A percentile compares a stretch with the other conserved stretches of the same genome.
Conservation (phyloP, 108 stramenopile genomes). For the Mediolabrus comicus region DNA sequence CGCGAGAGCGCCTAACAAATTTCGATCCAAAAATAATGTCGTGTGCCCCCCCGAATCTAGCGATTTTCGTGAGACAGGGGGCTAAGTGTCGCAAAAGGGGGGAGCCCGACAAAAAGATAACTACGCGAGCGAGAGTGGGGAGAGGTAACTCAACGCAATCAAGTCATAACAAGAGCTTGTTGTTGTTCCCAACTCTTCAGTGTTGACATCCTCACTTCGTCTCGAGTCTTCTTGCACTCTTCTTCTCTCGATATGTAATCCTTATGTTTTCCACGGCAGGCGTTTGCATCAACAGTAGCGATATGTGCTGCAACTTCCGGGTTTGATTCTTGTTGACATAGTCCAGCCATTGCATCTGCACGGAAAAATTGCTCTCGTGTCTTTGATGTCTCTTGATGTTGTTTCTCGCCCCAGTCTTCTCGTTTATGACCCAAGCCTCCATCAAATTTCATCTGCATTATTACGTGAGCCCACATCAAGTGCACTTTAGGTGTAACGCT, state of each 20-base stretch:
- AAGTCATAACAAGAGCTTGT: too few species aligned
- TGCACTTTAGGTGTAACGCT: slow-evolving; percentile 9
- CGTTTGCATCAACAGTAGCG: background rate
- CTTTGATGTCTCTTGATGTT: background rate
- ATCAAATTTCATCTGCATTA: slow-evolving; percentile 8
- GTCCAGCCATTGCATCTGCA: background rate
- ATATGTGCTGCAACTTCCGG: background rate
- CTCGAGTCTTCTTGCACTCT: background rate
- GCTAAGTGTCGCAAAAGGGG: too few species aligned
- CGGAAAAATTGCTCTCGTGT: background rate
- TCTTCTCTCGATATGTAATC: background rate
- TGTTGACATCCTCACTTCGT: too few species aligned
- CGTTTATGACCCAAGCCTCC: slow-evolving; percentile 12
- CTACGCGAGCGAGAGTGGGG: too few species aligned
- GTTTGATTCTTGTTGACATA: background rate
- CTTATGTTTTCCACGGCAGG: background rate
- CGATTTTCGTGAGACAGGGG: too few species aligned
- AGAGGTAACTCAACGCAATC: too few species aligned
- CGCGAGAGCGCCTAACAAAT: too few species aligned
- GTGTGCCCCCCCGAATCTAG: too few species aligned
- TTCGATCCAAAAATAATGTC: too few species aligned
- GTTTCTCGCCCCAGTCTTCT: slow-evolving; percentile 13
- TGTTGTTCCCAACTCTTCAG: too few species aligned
- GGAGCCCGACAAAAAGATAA: too few species aligned
- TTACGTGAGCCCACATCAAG: slow-evolving; percentile 12